A percentile compares a stretch with the other conserved stretches of the same genome.
These are phyloP conservation scores for Leccinum imitatum DNA, from an alignment of 768 basidiomycete species.

Conservation along the genomic window DNA sequence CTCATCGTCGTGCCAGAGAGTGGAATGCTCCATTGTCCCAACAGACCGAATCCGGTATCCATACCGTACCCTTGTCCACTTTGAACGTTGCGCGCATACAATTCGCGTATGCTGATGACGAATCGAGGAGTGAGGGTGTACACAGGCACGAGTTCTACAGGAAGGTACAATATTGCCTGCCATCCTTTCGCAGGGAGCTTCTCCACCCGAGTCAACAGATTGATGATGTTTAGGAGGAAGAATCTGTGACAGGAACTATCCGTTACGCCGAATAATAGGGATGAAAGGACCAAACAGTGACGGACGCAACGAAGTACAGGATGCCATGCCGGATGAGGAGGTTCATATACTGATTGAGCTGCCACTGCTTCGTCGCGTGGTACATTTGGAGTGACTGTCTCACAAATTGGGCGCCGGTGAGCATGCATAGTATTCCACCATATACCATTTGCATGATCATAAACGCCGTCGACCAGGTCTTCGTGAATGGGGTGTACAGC, in stretches of 20 bases:
- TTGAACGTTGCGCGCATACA: neutral
- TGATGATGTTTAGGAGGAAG: neutral
- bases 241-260: neutral
- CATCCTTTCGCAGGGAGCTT: neutral
- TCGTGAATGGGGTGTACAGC: too few species aligned
- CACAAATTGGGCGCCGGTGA: neutral
- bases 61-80: constrained; percentile 5
- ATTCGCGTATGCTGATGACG: neutral
- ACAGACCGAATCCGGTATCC: neutral
- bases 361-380: neutral
- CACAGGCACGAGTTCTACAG: neutral
- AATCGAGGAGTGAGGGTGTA: neutral
- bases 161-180: neutral
- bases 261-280: too few species aligned
- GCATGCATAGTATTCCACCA: neutral
- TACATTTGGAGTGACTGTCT: neutral
- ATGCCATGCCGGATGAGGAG: neutral
- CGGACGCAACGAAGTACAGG: neutral
- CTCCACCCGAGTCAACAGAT: neutral
- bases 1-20: too few species aligned
- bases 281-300: neutral
- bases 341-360: neutral
- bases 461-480: neutral
- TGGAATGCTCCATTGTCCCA: too few species aligned
- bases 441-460: neutral